A percentile compares a stretch with the other conserved stretches of the same genome.
Evolutionary conservation across 1,139 yeast genomes (phyloP).

Genomic region (Kurtzmaniella quercitrusa): DNA sequence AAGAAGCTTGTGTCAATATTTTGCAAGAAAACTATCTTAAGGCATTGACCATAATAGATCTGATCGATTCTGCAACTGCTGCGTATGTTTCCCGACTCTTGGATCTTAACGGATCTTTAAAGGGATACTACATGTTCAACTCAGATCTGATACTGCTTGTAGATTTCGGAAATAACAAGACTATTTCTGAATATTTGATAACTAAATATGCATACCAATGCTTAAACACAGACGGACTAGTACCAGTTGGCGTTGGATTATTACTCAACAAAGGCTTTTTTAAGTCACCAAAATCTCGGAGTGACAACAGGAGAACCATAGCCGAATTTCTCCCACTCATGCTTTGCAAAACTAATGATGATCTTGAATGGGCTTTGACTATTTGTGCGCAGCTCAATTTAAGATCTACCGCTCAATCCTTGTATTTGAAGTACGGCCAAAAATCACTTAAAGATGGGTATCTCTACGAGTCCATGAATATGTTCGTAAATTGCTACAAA

Average conservation of each 20-base stretch:
- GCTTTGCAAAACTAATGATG: slow-evolving; percentile 63
- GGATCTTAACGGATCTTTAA: slow-evolving; percentile 60
- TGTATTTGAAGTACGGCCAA: slow-evolving; percentile 41
- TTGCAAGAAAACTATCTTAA: slow-evolving; percentile 56
- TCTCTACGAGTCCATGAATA: slow-evolving; percentile 60
- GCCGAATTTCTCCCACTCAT: slow-evolving; percentile 59
- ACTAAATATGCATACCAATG: slow-evolving; percentile 59
- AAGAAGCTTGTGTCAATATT: slow-evolving; percentile 57
- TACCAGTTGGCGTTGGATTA: slow-evolving; percentile 66
- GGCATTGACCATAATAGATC: slow-evolving; percentile 58
- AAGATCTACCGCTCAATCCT: slow-evolving; percentile 50
- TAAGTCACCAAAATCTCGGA: slow-evolving; percentile 17
- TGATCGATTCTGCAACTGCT: slow-evolving; percentile 63
- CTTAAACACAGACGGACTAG: slow-evolving; percentile 45
- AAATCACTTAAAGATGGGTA: slow-evolving; percentile 40
- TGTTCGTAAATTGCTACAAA: slow-evolving; percentile 66
- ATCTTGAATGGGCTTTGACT: slow-evolving; percentile 75
- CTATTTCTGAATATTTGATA: slow-evolving; percentile 59
- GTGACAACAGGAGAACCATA: slow-evolving; percentile 41
- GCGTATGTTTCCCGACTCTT: slow-evolving; percentile 62
- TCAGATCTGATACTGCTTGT: slow-evolving; percentile 11
- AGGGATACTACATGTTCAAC: slow-evolving; percentile 35
- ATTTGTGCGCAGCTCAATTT: slow-evolving; percentile 43
- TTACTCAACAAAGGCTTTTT: slow-evolving; percentile 28
- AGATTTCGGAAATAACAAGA: slow-evolving; percentile 21